Conservation (phyloP, 1,139 yeast genomes). For the Candida pseudoviswanathii region DNA sequence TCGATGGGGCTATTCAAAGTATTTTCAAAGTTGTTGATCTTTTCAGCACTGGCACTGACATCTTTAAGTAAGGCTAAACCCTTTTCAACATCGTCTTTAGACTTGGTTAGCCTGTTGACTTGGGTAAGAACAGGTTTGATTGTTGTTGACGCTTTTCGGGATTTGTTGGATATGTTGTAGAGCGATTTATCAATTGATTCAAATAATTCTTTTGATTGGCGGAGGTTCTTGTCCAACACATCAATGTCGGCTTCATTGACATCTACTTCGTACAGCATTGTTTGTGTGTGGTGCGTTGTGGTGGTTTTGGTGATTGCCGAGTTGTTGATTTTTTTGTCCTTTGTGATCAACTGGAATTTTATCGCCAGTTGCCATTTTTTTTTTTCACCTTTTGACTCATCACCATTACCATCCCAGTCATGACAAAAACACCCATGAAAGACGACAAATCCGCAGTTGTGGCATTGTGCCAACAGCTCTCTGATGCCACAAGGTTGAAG, state of each 20-base stretch:
- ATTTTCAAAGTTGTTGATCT: slow-evolving; percentile 55
- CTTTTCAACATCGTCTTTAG: slow-evolving; percentile 61
- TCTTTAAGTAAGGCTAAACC: slow-evolving; percentile 62
- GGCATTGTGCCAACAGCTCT: slow-evolving; percentile 18
- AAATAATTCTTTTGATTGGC: slow-evolving; percentile 60
- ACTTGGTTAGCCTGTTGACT: slow-evolving; percentile 57
- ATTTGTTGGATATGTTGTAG: slow-evolving; percentile 54
- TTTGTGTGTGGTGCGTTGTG: slow-evolving; percentile 2
- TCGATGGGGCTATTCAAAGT: slow-evolving; percentile 43
- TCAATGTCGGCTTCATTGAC: slow-evolving; percentile 85
- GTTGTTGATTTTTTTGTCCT: background rate
- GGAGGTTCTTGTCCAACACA: slow-evolving; percentile 73
- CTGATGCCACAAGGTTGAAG: slow-evolving; percentile 21
- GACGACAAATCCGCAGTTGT: slow-evolving; percentile 19
- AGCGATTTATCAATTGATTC: slow-evolving; percentile 58
- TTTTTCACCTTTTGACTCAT: background rate
- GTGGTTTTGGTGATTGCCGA: background rate
- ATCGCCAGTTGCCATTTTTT: background rate
- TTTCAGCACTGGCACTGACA: slow-evolving; percentile 66
- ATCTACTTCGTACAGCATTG: slow-evolving; percentile 41
- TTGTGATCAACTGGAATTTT: background rate
- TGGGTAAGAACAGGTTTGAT: slow-evolving; percentile 72
- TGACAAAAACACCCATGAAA: slow-evolving; percentile 1
- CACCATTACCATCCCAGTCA: background rate
- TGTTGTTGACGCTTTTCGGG: slow-evolving; percentile 62